Conservation (phyloP, 495 filamentous ascomycete genomes). For the Lasiosphaeria ovina region DNA sequence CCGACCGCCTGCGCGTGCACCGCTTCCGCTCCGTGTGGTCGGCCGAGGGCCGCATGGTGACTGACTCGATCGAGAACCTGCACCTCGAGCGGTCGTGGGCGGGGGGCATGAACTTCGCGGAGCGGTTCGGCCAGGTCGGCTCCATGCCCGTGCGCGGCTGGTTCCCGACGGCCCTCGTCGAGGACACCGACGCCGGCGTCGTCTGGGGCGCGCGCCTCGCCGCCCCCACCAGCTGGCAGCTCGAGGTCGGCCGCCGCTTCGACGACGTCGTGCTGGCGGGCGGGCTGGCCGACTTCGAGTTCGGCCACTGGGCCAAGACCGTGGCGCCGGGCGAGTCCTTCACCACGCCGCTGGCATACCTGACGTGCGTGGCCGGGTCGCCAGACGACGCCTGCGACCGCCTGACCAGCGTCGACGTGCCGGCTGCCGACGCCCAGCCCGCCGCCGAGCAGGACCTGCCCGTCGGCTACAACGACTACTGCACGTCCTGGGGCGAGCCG, state of each 20-base stretch:
- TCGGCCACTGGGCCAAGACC: conserved; percentile 11
- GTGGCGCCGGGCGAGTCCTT: conserved; percentile 7
- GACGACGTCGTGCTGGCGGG: conserved; percentile 9
- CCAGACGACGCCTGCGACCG: conserved; percentile 8
- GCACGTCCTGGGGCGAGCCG: conserved; percentile 6
- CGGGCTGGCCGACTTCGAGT: conserved; percentile 7
- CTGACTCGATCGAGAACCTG: conserved; percentile 6
- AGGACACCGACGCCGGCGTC: conserved; percentile 4
- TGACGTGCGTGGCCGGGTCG: conserved; percentile 12
- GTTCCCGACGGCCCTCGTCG: conserved; percentile 10
- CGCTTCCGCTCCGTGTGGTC: conserved; percentile 12
- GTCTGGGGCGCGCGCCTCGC: conserved; percentile 10
- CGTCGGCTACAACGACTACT: conserved; percentile 11
- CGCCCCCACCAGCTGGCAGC: conserved; percentile 8
- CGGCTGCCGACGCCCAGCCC: conserved; percentile 7
- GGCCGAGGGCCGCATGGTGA: conserved; percentile 7
- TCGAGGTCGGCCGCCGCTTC: conserved; percentile 5
- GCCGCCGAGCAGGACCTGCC: conserved; percentile 8
- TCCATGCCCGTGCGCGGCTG: conserved; percentile 12
- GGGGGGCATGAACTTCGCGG: conserved; percentile 8
- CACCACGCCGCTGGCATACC: conserved; percentile 4
- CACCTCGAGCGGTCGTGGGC: conserved; percentile 11
- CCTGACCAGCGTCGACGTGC: conserved; percentile 9
- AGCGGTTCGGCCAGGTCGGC: conserved; percentile 11
- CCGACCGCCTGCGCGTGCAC: conserved; percentile 1